phyloP scores from a whole-genome alignment of 2,329 filamentous ascomycete genomes.

The Pestalotiopsis sp. region DNA sequence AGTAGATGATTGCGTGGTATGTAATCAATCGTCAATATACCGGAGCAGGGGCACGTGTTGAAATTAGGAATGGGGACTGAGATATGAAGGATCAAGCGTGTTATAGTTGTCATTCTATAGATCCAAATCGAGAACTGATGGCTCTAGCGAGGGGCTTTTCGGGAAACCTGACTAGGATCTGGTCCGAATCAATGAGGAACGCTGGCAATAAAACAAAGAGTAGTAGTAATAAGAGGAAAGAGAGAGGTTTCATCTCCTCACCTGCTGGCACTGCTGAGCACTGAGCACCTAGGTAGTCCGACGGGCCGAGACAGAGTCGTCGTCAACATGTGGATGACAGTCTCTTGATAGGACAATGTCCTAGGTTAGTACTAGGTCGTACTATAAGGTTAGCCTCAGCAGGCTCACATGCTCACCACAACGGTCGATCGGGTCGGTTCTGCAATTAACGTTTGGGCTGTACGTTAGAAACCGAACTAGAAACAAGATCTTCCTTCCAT shows the following conservation, averaged over 20 bases:
- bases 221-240: not conserved
- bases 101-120: conserved; percentile 13
- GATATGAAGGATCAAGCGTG: conserved; percentile 12
- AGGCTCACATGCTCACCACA: not conserved
- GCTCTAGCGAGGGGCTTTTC: not conserved
- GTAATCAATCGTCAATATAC: not conserved
- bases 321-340: no score
- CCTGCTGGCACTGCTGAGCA: no score
- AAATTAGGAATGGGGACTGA: not conserved
- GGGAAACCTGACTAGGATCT: not conserved
- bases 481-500: conserved; percentile 11
- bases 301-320: no score
- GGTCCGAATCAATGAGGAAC: not conserved
- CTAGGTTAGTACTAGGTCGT: no score
- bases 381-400: not conserved
- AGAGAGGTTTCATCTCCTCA: not conserved
- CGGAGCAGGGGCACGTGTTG: conserved; percentile 5
- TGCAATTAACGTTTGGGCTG: not conserved
- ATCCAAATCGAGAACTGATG: conserved; percentile 6
- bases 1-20: not conserved
- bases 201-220: not conserved
- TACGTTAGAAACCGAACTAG: conserved; percentile 8
- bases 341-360: no score
- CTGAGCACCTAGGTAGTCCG: no score
- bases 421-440: not conserved